phyloP scores from a whole-genome alignment of 2,329 filamentous ascomycete genomes.

The Beauveria sp. region DNA sequence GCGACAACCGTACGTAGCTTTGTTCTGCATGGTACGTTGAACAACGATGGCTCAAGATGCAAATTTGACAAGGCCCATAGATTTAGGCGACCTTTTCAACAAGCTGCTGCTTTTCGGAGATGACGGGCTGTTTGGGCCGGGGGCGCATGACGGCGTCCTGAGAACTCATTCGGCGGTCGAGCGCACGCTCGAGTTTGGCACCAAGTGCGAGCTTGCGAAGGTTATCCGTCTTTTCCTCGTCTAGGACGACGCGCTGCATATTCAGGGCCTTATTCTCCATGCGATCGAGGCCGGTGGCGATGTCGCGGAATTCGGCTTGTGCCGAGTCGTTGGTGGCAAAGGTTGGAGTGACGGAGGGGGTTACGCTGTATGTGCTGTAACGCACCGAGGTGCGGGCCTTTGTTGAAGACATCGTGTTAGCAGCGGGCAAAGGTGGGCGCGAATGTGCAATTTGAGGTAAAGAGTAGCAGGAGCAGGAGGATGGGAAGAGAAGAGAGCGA shows the following conservation, averaged over 20 bases:
- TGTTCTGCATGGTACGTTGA: background rate
- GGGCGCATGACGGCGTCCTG: constrained; percentile 83
- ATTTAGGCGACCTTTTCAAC: constrained; percentile 28
- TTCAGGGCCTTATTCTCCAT: constrained; percentile 83
- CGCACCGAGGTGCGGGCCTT: constrained; percentile 47
- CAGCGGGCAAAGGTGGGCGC: background rate
- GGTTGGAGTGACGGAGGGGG: constrained; percentile 52
- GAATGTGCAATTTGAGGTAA: background rate
- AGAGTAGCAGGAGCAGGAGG: background rate
- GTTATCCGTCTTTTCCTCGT: constrained; percentile 22
- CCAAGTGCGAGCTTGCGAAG: constrained; percentile 12
- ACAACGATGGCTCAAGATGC: background rate
- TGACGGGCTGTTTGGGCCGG: constrained; percentile 26
- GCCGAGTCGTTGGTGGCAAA: constrained; percentile 46
- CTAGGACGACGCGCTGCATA: constrained; percentile 69
- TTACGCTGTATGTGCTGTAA: constrained; percentile 53
- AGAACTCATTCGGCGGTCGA: constrained; percentile 75
- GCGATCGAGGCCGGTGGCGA: constrained; percentile 72
- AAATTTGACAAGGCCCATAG: background rate
- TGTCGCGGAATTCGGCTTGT: constrained; percentile 54
- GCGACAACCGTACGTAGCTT: too few species aligned
- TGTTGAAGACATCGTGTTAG: constrained; percentile 17
- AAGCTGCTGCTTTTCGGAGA: constrained; percentile 29
- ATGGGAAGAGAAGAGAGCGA: background rate
- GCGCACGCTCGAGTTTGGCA: constrained; percentile 43